phyloP scores from a whole-genome alignment of 2,329 filamentous ascomycete species.

The Fusarium clavum region DNA sequence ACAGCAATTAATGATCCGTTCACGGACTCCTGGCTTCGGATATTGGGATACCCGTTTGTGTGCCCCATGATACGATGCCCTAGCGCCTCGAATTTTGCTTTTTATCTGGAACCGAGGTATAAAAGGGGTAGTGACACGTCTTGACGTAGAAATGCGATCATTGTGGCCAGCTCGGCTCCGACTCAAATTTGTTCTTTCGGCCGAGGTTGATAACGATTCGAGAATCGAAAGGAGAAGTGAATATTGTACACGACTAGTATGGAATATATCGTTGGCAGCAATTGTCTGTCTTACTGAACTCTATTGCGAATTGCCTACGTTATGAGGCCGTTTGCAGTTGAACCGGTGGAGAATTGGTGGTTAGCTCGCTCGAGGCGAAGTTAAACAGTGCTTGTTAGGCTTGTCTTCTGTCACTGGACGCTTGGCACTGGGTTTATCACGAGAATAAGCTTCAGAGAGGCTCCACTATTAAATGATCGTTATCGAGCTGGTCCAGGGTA shows the following conservation, averaged over 20 bases:
- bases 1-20: neutral
- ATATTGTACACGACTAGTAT: too few relatives aligned
- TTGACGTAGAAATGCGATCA: constrained; percentile 15
- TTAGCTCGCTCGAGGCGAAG: neutral
- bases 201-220: neutral
- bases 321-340: neutral
- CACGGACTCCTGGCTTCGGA: neutral
- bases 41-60: neutral
- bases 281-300: neutral
- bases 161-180: neutral
- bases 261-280: too few relatives aligned
- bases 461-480: neutral
- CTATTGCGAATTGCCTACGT: neutral
- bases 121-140: neutral
- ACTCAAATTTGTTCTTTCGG: neutral
- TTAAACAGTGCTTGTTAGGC: neutral
- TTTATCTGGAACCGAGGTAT: neutral
- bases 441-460: neutral
- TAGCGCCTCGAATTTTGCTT: neutral
- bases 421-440: neutral
- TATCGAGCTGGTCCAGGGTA: neutral
- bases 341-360: neutral
- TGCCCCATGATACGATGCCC: neutral
- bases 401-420: neutral
- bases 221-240: too few relatives aligned